Conservation (phyloP, 352 stramenopile genomes). For the Hyaloperonospora arabidopsidis region DNA sequence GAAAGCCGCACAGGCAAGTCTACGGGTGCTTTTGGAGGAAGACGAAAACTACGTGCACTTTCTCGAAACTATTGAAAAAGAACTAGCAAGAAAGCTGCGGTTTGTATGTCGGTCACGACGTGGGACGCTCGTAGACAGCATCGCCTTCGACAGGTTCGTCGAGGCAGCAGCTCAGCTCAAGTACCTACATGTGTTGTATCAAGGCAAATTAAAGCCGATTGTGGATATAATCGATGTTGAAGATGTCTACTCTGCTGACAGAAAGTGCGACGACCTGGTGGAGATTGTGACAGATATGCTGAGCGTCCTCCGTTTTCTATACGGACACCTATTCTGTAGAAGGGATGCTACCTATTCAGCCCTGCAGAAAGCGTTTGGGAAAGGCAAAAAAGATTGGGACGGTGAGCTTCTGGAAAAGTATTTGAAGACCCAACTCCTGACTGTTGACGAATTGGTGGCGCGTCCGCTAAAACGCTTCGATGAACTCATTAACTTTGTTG, state of each 20-base stretch:
- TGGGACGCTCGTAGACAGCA: conserved; percentile 11
- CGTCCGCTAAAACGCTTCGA: conserved; percentile 26
- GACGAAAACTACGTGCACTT: conserved; percentile 25
- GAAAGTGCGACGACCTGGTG: conserved; percentile 22
- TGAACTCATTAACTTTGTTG: conserved; percentile 28
- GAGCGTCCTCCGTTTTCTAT: conserved; percentile 18
- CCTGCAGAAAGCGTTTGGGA: conserved; percentile 5
- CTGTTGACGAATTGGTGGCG: conserved; percentile 14
- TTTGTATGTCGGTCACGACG: conserved; percentile 10
- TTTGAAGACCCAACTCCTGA: conserved; percentile 17
- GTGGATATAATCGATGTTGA: conserved; percentile 3
- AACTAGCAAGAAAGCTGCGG: conserved; percentile 18
- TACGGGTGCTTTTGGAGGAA: conserved; percentile 26
- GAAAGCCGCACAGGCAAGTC: conserved; percentile 17
- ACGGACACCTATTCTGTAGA: conserved; percentile 20
- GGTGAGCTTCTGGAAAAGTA: conserved; percentile 17
- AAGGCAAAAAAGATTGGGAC: conserved; percentile 6
- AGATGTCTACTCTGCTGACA: conserved; percentile 1
- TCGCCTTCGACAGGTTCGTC: conserved; percentile 22
- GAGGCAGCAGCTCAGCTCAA: conserved; percentile 17
- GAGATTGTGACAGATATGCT: conserved; percentile 27
- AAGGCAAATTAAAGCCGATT: conserved; percentile 20
- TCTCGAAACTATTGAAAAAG: conserved; percentile 15
- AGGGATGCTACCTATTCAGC: conserved; percentile 12
- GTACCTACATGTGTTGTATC: conserved; percentile 25